Conservation (phyloP, 768 basidiomycete species). For the Hysterangium stoloniferum region DNA sequence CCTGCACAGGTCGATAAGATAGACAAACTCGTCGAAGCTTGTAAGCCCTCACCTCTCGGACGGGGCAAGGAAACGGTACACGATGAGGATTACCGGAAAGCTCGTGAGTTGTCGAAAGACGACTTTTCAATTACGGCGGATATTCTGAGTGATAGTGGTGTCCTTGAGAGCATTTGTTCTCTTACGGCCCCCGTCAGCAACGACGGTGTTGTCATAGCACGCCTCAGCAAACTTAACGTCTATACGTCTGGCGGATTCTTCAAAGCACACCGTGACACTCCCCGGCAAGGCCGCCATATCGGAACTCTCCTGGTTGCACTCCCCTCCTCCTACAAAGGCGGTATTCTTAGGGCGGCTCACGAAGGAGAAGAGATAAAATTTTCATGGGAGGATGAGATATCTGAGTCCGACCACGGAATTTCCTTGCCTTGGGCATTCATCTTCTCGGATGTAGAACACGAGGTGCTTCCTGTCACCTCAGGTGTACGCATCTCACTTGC, state of each 20-base stretch:
- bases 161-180: constrained; percentile 17
- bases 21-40: constrained; percentile 24
- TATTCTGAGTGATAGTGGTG: constrained; percentile 17
- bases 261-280: constrained; percentile 16
- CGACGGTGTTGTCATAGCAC: constrained; percentile 22
- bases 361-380: constrained; percentile 6
- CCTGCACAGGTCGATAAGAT: neutral
- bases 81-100: constrained; percentile 40
- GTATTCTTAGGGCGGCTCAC: constrained; percentile 9
- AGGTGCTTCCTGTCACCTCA: constrained; percentile 28
- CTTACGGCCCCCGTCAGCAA: constrained; percentile 16
- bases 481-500: constrained; percentile 36
- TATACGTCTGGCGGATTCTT: constrained; percentile 20
- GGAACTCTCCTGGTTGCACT: constrained; percentile 13
- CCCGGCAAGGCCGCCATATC: constrained; percentile 9
- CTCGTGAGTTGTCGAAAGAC: constrained; percentile 33
- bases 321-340: constrained; percentile 12
- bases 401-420: neutral
- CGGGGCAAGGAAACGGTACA: constrained; percentile 28
- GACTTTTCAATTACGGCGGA: constrained; percentile 31
- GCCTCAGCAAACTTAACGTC: constrained; percentile 36
- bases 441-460: constrained; percentile 36
- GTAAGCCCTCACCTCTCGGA: constrained; percentile 37
- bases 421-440: constrained; percentile 23
- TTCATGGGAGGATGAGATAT: constrained; percentile 1